phyloP scores from a whole-genome alignment of 768 basidiomycete genomes.

The Pilatotrama ljubarskyi region DNA sequence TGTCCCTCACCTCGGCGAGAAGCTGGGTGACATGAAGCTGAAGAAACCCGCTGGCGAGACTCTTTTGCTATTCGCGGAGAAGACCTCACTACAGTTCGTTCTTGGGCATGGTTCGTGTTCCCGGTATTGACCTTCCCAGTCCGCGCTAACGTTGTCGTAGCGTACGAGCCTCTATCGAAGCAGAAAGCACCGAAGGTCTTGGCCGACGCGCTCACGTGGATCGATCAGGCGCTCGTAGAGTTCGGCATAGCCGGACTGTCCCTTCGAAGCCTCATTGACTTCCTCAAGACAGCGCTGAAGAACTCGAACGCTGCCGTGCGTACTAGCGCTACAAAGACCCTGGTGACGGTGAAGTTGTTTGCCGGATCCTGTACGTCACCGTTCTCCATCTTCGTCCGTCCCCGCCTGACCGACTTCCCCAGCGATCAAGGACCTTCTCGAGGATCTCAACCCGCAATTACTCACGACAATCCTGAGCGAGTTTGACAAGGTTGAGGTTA shows the following conservation, averaged over 20 bases:
- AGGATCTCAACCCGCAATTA: slow-evolving; percentile 93
- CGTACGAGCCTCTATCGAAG: slow-evolving; percentile 89
- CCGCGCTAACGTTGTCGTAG: slow-evolving; percentile 31
- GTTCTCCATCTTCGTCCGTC: background rate
- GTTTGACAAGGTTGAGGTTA: slow-evolving; percentile 90
- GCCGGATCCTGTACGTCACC: slow-evolving; percentile 75
- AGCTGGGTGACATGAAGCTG: slow-evolving; percentile 93
- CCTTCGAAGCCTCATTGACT: slow-evolving; percentile 84
- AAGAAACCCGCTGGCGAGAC: slow-evolving; percentile 96
- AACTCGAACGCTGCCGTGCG: slow-evolving; percentile 95
- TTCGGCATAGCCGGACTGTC: slow-evolving; percentile 90
- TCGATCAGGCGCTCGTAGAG: slow-evolving; percentile 81
- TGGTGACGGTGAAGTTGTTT: slow-evolving; percentile 90
- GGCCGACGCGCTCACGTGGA: slow-evolving; percentile 87
- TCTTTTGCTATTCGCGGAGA: slow-evolving; percentile 82
- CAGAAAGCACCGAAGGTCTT: slow-evolving; percentile 98
- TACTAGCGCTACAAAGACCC: slow-evolving; percentile 87
- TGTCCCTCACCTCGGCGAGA: slow-evolving; percentile 83
- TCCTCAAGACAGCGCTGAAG: slow-evolving; percentile 81
- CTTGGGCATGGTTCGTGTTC: slow-evolving; percentile 75
- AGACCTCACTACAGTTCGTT: slow-evolving; percentile 92
- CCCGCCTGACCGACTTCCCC: slow-evolving; percentile 8
- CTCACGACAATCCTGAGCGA: slow-evolving; percentile 87
- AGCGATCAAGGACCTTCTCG: slow-evolving; percentile 91
- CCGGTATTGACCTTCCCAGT: slow-evolving; percentile 12